Base-by-base conservation (phyloP, 2,329 filamentous ascomycete species). In the Verticillium alfalfae region DNA sequence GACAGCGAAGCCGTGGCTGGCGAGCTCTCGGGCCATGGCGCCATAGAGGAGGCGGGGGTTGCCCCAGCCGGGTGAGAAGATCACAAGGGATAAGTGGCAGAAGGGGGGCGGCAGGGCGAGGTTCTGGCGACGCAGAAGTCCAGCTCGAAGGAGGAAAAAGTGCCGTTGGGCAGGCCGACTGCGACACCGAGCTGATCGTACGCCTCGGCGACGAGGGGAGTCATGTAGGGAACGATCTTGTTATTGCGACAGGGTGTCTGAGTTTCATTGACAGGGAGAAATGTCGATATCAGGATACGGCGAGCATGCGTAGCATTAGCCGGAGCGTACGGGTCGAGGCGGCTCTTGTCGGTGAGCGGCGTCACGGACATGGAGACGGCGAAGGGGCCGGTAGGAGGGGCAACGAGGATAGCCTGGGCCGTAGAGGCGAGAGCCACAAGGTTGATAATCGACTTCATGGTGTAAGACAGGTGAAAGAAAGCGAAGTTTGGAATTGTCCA, bases 1-100 rank as follows among this genome's bases (percentile, higher is more conserved):
- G 2, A 84, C 78, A 0, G 76, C 70, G 57, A 76, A 79, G 0
- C 81, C 81, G 6, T 76, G 71, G 16, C 77, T 79, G 0, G 80
- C 78, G 3, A 84, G 70, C 3, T 78, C 75, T 2, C 75, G 74
- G 1, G 79, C 78, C 62, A 79, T 72, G 5, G 73, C 75, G 4
- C 70, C 73, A 65, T 84, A 80, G 1, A 81, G 56, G 1, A 79
- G 67, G 1, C 81, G 72, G 0, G 77, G 76, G 5, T 74, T 75
- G 3, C 76, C 77, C 36, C 76, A 71, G 3, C 79, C 82, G 1
- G 81, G 76, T 0, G 78, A 79, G 54, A 84, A 75, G 9, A 83
- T 60, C 37, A 82, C 0, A 71, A n/a, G 31, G 66, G 62, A 10
- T 62, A 37, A 15, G 15, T 34, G 18, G 12, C 45, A 7, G 37